Conservation (phyloP, 257 asterid species). For the Solanum appendiculatum region DNA sequence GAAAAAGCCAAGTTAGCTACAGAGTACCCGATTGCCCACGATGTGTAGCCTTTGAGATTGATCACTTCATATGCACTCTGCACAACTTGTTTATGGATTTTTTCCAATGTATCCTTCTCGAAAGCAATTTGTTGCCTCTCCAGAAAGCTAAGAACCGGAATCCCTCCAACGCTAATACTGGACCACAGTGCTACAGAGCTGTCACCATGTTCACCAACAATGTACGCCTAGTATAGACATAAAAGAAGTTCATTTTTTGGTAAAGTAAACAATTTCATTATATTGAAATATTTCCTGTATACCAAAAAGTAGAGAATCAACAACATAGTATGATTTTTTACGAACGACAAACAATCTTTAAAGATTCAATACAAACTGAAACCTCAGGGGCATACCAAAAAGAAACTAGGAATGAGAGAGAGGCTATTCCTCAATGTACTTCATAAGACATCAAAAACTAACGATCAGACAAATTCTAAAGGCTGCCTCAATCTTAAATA, state of each 20-base stretch:
- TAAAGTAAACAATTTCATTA: neutral
- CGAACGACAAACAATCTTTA: neutral
- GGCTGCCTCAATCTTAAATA: neutral
- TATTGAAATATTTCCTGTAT: neutral
- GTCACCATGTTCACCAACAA: slow-evolving; percentile 90
- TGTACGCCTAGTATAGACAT: slow-evolving; percentile 47
- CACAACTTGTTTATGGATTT: slow-evolving; percentile 66
- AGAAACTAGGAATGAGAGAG: neutral
- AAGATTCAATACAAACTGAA: neutral
- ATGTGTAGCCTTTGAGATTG: slow-evolving; percentile 78
- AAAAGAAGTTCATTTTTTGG: neutral
- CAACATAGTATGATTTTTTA: neutral
- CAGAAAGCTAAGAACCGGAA: slow-evolving; percentile 53
- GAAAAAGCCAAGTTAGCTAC: slow-evolving; percentile 68
- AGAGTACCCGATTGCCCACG: slow-evolving; percentile 93
- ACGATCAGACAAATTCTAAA: neutral
- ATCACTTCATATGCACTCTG: slow-evolving; percentile 81
- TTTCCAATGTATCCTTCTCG: slow-evolving; percentile 59
- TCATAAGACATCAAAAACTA: neutral
- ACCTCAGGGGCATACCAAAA: neutral
- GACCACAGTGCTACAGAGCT: slow-evolving; percentile 94
- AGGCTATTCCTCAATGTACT: neutral
- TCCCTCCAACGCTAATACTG: slow-evolving; percentile 86
- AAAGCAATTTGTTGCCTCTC: slow-evolving; percentile 58
- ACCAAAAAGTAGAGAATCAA: neutral